Evolutionary conservation across 192 early-diverging fungal genomes (phyloP), one percentile per base, ranked within the genome.

Genomic region (Coemansia interrupta): DNA sequence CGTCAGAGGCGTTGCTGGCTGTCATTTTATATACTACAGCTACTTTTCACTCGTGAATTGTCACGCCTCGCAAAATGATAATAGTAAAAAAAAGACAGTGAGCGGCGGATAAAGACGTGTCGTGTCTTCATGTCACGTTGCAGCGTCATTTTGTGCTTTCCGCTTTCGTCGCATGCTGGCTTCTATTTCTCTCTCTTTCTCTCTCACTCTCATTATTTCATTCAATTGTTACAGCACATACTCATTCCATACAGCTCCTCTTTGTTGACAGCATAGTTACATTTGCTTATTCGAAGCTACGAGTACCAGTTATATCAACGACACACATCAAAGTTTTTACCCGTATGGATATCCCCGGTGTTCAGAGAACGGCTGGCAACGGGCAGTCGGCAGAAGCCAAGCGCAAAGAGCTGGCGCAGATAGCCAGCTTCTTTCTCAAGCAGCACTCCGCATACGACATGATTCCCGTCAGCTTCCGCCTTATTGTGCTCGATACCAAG

Each of bases 401-500:
- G 45, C 76, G 76, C 62, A 67, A 59, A 48, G 76, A 79, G 58
- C 66, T 79, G 56, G 76, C 76, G 8, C 76, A 79, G 56, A 60
- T 68, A 24, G 70, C 65, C 32, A 80, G 78, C 63, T 65, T 71
- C 55, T 89, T 91, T 47, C 73, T 94, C 48, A 91, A 91, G 61
- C 82, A 91, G 54, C 86, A 92, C 67, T 88, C 89, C 2, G 90
- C 92, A 20, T 96, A 96, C 63, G 94, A 96, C 73, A 85, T 95
- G 46, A 79, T 96, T 42, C 91, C 92, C 32, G 90, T 91, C 42
- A 90, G 88, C 64, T 93, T 89, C 66, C 87, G 93, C 48, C 72
- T 96, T 19, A 91, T 96, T 63, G 92, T 97, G 5, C 82, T 98
- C 30, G 96, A 98, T 66, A 92, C 89, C 13, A 83, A 86, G 13